These are phyloP conservation scores for Metarhizium brunneum DNA, from an alignment of 2,329 filamentous ascomycete genomes.

Conservation along the genomic window DNA sequence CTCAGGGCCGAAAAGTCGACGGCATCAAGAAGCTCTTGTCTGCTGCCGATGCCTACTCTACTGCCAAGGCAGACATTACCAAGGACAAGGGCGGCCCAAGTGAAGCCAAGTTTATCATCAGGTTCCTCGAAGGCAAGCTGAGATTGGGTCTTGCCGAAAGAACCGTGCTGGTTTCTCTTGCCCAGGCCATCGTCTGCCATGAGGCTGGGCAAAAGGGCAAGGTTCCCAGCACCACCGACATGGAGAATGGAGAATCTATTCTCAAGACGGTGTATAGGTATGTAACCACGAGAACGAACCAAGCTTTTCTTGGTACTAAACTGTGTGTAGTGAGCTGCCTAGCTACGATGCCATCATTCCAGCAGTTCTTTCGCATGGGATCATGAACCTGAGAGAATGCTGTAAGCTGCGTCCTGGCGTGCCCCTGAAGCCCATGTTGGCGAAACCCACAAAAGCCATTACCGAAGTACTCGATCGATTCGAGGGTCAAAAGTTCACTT, in stretches of 20 bases:
- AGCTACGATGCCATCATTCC: constrained; percentile 94
- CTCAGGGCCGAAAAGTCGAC: constrained; percentile 84
- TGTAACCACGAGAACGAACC: constrained; percentile 12
- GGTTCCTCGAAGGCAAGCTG: constrained; percentile 90
- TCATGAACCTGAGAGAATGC: constrained; percentile 69
- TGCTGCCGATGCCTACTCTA: constrained; percentile 65
- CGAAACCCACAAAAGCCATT: constrained; percentile 96
- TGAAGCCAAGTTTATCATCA: constrained; percentile 88
- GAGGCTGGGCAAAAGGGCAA: constrained; percentile 65
- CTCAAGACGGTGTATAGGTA: constrained; percentile 87
- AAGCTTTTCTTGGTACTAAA: not conserved
- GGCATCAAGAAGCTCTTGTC: constrained; percentile 96
- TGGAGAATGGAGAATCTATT: constrained; percentile 75
- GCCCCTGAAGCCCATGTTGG: constrained; percentile 95
- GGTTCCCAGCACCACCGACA: constrained; percentile 61
- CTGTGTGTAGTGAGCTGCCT: constrained; percentile 65
- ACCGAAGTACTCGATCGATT: constrained; percentile 96
- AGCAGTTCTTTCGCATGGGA: constrained; percentile 76
- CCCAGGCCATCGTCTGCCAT: constrained; percentile 79
- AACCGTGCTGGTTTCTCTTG: constrained; percentile 81
- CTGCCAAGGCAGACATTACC: constrained; percentile 77
- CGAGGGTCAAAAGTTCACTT: constrained; percentile 90
- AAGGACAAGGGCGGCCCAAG: constrained; percentile 90
- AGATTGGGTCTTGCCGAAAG: constrained; percentile 85
- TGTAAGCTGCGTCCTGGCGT: constrained; percentile 92